Conservation (phyloP, 768 basidiomycete species). For the Baorangia bicolor region DNA sequence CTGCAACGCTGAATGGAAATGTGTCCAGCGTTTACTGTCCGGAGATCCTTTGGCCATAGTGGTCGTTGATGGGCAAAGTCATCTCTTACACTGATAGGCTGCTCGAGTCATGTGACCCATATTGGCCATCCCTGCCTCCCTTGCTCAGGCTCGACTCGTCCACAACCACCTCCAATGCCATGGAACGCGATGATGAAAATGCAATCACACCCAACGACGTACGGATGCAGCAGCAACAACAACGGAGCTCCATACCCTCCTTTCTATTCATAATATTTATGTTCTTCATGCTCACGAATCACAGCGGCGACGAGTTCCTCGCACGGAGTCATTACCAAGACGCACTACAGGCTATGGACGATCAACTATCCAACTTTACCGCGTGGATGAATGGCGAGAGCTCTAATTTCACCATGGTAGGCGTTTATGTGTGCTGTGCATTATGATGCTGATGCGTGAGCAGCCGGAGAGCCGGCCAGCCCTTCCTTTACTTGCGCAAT, state of each 20-base stretch:
- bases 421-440: slow-evolving; percentile 17
- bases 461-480: slow-evolving; percentile 49
- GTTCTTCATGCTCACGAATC: slow-evolving; percentile 77
- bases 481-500: slow-evolving; percentile 47
- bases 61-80: neutral
- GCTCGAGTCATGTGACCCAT: slow-evolving; percentile 25
- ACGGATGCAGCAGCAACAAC: slow-evolving; percentile 34
- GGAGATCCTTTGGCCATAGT: slow-evolving; percentile 22
- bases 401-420: slow-evolving; percentile 65
- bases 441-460: slow-evolving; percentile 2
- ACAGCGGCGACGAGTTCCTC: slow-evolving; percentile 65
- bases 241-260: slow-evolving; percentile 64
- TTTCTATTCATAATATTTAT: slow-evolving; percentile 74
- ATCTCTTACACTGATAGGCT: neutral
- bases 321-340: slow-evolving; percentile 66
- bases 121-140: neutral
- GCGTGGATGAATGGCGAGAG: slow-evolving; percentile 70
- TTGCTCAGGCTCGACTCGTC: neutral
- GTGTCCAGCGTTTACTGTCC: slow-evolving; percentile 48
- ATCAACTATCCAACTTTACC: slow-evolving; percentile 70
- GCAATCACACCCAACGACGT: slow-evolving; percentile 7
- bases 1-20: slow-evolving; percentile 52
- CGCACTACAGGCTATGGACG: slow-evolving; percentile 52
- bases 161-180: slow-evolving; percentile 14
- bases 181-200: slow-evolving; percentile 32